Evolutionary conservation across 192 early-diverging fungal genomes (phyloP).

Genomic region (Haplosporangium gracile): DNA sequence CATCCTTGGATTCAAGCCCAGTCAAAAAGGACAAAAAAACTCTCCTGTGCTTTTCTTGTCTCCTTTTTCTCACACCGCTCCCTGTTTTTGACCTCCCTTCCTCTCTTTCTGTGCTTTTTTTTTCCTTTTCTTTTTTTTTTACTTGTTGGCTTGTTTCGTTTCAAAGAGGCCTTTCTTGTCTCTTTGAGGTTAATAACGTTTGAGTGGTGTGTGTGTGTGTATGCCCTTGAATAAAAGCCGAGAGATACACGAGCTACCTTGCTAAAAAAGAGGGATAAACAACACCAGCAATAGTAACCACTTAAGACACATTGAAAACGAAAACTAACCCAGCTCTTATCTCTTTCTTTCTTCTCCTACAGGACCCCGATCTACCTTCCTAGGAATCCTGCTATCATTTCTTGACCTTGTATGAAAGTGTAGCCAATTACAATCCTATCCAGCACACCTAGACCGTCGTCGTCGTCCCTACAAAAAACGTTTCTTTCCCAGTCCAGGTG

Average conservation of each 20-base stretch:
- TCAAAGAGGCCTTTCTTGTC: constrained; percentile 9
- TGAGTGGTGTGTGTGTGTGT: background rate
- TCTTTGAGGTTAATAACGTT: background rate
- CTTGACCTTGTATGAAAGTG: constrained; percentile 40
- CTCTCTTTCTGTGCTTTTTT: background rate
- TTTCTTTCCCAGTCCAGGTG: background rate
- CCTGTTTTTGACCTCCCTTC: constrained; percentile 1
- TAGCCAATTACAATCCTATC: constrained; percentile 22
- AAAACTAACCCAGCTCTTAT: background rate
- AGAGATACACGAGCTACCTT: background rate
- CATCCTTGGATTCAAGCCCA: background rate
- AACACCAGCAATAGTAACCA: background rate
- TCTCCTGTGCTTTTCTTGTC: background rate
- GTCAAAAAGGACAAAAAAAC: background rate
- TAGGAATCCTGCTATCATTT: constrained; percentile 13
- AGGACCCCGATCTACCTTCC: constrained; percentile 8
- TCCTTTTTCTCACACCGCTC: background rate
- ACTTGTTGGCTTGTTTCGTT: constrained; percentile 25
- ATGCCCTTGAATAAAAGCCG: background rate
- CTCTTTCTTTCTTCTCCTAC: background rate
- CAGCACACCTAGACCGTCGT: constrained; percentile 12
- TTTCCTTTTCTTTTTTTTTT: background rate
- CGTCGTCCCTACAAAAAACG: constrained; percentile 2
- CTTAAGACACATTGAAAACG: background rate
- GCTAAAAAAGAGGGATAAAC: background rate